Evolutionary conservation across 768 basidiomycete species (phyloP), one percentile per base, ranked within the genome.

Genomic region (Crepidotus variabilis): DNA sequence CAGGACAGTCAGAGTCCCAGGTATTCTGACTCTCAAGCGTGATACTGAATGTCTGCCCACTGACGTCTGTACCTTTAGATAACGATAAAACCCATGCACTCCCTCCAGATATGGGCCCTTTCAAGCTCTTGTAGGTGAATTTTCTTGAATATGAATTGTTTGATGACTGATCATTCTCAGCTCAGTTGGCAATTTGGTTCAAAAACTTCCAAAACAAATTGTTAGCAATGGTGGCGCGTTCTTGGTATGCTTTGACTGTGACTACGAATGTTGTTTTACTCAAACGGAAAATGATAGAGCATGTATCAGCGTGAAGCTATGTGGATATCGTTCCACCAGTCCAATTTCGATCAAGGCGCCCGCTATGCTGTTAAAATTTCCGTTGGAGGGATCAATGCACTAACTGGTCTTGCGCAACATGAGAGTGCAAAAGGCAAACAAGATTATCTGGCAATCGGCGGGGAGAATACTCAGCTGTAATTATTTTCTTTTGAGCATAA

Each of bases 261-360:
- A 22, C 4, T 20, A 21, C n/a, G 47, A 6, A 13, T n/a, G n/a
- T n/a, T n/a, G 13, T 35, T 18, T 24, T 13, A 24, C 48, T 36
- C n/a, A 50, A 18, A 47, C 39, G 32, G 28, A 21, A 11, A 24
- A 51, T 45, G 32, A 34, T 50, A 65, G 65, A 55, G 59, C 39
- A 66, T 67, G 67, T 64, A 65, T 51, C 62, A 69, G 56, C 62
- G 67, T 4, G 65, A 70, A 56, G 69, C 68, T 0, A 64, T 69
- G 65, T 68, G 69, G 68, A 67, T 70, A 50, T 61, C 56, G 7
- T 70, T 69, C 48, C n/a, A 22, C 8, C 36, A 23, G 2, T 48
- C 50, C 35, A 18, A 23, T n/a, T n/a, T n/a, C 0, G 32, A 34
- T 20, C 8, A 10, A 21, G 52, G 21, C n/a, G 1, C 24, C 24